A percentile compares a stretch with the other conserved stretches of the same genome.
phyloP scores from a whole-genome alignment of 2,329 filamentous ascomycete genomes.

The Penicillium sp. region DNA sequence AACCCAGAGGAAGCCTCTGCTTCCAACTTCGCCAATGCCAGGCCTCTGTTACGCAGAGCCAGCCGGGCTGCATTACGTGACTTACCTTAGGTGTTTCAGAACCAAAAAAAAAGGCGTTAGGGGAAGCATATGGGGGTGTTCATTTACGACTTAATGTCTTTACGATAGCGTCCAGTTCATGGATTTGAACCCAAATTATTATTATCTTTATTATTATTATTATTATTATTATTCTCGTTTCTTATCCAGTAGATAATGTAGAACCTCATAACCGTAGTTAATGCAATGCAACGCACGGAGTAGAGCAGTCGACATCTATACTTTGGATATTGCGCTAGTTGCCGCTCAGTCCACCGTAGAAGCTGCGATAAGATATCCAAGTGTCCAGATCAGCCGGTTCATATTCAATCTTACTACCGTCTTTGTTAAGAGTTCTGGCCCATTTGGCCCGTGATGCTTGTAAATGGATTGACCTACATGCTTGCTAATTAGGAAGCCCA shows the following conservation, averaged over 20 bases:
- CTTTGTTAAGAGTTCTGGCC: constrained; percentile 5
- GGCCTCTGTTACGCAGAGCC: constrained; percentile 6
- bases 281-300: neutral
- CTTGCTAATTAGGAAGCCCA: neutral
- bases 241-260: neutral
- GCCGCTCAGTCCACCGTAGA: constrained; percentile 32
- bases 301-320: neutral
- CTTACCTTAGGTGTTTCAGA: neutral
- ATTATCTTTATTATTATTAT: constrained; percentile 1
- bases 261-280: neutral
- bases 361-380: constrained; percentile 27
- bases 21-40: neutral
- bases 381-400: constrained; percentile 29
- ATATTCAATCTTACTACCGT: neutral
- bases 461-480: neutral
- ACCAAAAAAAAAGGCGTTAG: constrained; percentile 5
- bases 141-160: constrained; percentile 11
- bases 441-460: constrained; percentile 23
- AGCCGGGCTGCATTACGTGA: constrained; percentile 6
- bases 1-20: neutral
- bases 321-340: constrained; percentile 25
- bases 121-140: constrained; percentile 10
- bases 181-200: neutral
- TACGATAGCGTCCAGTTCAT: constrained; percentile 4
- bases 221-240: neutral